phyloP scores from a whole-genome alignment of 1,284 basidiomycete genomes.

The Heterobasidion occidentale region DNA sequence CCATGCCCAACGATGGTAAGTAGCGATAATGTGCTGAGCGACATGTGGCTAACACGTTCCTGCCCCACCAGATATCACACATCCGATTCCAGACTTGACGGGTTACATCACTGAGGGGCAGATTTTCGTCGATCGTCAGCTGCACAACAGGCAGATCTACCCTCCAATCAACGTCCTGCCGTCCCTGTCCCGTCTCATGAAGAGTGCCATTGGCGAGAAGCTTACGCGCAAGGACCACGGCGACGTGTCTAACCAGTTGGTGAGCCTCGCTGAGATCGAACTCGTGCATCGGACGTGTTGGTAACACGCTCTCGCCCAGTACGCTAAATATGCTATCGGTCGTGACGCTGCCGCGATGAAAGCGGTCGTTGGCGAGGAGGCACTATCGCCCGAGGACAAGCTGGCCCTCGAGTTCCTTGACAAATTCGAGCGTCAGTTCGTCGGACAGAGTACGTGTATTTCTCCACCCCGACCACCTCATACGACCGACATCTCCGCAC shows the following conservation, averaged over 20 bases:
- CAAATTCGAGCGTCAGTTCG: slow-evolving; percentile 93
- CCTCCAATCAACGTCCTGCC: slow-evolving; percentile 99
- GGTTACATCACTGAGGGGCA: slow-evolving; percentile 99
- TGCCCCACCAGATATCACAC: slow-evolving; percentile 83
- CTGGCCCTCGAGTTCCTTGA: slow-evolving; percentile 89
- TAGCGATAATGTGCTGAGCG: slow-evolving; percentile 10
- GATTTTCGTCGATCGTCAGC: slow-evolving; percentile 95
- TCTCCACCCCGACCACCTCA: not conserved
- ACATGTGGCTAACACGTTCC: slow-evolving; percentile 9
- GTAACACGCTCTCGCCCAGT: slow-evolving; percentile 35
- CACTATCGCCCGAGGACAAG: slow-evolving; percentile 90
- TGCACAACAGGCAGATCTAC: slow-evolving; percentile 96
- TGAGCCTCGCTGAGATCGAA: slow-evolving; percentile 27
- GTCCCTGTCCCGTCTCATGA: slow-evolving; percentile 98
- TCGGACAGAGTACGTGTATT: slow-evolving; percentile 72
- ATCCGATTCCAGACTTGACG: slow-evolving; percentile 99
- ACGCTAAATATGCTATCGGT: slow-evolving; percentile 96
- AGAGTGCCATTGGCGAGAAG: slow-evolving; percentile 97
- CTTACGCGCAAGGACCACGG: slow-evolving; percentile 97
- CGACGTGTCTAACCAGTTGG: slow-evolving; percentile 97
- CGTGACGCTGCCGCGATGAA: slow-evolving; percentile 99
- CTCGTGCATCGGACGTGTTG: slow-evolving; percentile 13
- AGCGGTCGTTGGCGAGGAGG: slow-evolving; percentile 98
- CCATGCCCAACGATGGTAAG: slow-evolving; percentile 99
- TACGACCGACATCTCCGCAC: slow-evolving; percentile 2